Evolutionary conservation across 805 yeast genomes (phyloP).

Genomic region (Trichomonascus vanleenenianus): DNA sequence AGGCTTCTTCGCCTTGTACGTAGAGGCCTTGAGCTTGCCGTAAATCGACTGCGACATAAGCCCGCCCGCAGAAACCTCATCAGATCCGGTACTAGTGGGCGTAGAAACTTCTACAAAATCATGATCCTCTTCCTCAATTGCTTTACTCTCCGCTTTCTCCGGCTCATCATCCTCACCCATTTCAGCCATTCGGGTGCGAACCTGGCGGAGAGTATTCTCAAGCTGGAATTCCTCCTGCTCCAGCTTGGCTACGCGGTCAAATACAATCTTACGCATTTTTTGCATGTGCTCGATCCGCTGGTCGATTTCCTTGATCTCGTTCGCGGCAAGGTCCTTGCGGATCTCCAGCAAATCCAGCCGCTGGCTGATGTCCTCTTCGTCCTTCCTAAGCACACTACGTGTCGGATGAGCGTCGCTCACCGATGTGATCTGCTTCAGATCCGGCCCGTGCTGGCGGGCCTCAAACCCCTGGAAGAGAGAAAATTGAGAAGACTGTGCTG

Average conservation of each 20-base stretch:
- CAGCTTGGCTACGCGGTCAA: slow-evolving; percentile 49
- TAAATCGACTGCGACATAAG: background rate
- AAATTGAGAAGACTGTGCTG: slow-evolving; percentile 32
- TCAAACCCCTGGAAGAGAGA: slow-evolving; percentile 65
- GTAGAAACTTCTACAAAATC: slow-evolving; percentile 1
- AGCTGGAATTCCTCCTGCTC: slow-evolving; percentile 55
- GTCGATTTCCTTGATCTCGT: slow-evolving; percentile 60
- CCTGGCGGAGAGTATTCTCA: slow-evolving; percentile 32
- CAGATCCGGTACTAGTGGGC: background rate
- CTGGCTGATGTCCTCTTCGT: slow-evolving; percentile 35
- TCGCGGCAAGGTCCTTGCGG: slow-evolving; percentile 55
- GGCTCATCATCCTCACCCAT: slow-evolving; percentile 7
- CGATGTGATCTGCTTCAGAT: slow-evolving; percentile 20
- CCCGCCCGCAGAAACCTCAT: background rate
- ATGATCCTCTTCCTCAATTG: slow-evolving; percentile 6
- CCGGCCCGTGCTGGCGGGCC: slow-evolving; percentile 28
- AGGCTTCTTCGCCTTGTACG: background rate
- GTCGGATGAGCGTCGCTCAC: slow-evolving; percentile 16
- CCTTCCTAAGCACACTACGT: slow-evolving; percentile 25
- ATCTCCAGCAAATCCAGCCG: slow-evolving; percentile 50
- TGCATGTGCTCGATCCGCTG: slow-evolving; percentile 45
- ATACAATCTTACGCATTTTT: slow-evolving; percentile 43
- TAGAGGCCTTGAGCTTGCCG: slow-evolving; percentile 5
- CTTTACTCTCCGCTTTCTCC: slow-evolving; percentile 5
- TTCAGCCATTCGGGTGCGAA: slow-evolving; percentile 9